Evolutionary conservation across 2,329 filamentous ascomycete genomes (phyloP), one percentile per base, ranked within the genome.

Genomic region (Eutypella sp.): DNA sequence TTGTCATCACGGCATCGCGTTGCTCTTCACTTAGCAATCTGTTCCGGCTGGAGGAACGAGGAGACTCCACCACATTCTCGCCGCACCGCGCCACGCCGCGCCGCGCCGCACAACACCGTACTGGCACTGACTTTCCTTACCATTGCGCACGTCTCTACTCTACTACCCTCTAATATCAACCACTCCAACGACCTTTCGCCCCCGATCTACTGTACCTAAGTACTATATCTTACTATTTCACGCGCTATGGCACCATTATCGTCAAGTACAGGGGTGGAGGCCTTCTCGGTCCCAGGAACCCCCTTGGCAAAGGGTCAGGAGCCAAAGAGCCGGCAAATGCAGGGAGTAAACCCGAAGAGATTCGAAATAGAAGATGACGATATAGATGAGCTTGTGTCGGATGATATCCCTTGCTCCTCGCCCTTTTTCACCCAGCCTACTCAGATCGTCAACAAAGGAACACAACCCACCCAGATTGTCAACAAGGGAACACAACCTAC

Each of bases 381-480:
- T 31, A 65, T 75, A 36, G 74, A 75, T 45, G 72, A 76, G 48
- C 59, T 73, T 18, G 67, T 66, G 8, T 61, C 59, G 15, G 70
- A 69, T 42, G 52, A 56, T 15, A 40, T 69, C 7, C 58, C 63
- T 3, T 62, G 61, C 45, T 63, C 62, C 19, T 74, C 72, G 10
- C 70, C 69, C 0, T 73, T 75, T 61, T 69, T 71, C 52, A 71
- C 78, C 48, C 64, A 77, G 65, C 67, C 72, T 45, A 69, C 68
- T 9, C 67, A 67, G 41, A 52, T 60, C 11, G 45, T 59, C 34
- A 51, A 45, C 45, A 47, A 54, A 62, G 53, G 61, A 31, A 84
- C 80, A 13, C 81, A 85, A 56, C 79, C 82, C 1, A 84, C 78
- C 10, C 81, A 84, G 56, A 67, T 81, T 27, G 64, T 84, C 22